phyloP scores from a whole-genome alignment of 352 stramenopile genomes.

The Phytophthora quininea region DNA sequence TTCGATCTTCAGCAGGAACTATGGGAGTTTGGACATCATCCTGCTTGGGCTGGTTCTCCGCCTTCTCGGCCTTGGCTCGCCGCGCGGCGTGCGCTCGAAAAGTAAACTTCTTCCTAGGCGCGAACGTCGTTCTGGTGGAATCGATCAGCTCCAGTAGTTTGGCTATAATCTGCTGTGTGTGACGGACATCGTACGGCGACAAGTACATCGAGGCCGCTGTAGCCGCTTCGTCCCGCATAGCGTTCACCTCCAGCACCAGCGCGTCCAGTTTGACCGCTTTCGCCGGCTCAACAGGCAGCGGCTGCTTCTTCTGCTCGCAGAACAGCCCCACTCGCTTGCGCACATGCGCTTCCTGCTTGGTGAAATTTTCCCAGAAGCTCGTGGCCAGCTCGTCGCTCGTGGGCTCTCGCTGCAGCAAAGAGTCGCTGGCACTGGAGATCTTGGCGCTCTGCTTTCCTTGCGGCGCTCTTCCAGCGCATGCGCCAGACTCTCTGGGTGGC shows the following conservation, averaged over 20 bases:
- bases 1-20: not conserved
- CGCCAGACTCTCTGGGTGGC: conserved; percentile 57
- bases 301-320: conserved; percentile 68
- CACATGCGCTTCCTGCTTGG: conserved; percentile 52
- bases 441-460: conserved; percentile 45
- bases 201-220: conserved; percentile 79
- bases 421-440: not conserved
- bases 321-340: conserved; percentile 57
- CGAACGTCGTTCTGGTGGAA: conserved; percentile 62
- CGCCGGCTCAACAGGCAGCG: conserved; percentile 37
- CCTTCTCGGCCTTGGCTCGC: conserved; percentile 25
- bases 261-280: conserved; percentile 60
- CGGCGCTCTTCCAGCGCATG: conserved; percentile 58
- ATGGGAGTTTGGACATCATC: not conserved
- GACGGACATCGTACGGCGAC: conserved; percentile 87
- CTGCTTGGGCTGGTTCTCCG: conserved; percentile 27
- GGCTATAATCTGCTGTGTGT: conserved; percentile 71
- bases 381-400: conserved; percentile 61
- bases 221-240: conserved; percentile 63
- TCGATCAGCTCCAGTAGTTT: conserved; percentile 75
- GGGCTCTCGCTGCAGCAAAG: conserved; percentile 33
- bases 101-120: conserved; percentile 86
- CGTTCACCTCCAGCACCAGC: conserved; percentile 51
- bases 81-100: conserved; percentile 55
- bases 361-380: conserved; percentile 72